Evolutionary conservation across 179 eudicot genomes (phyloP), one percentile per base, ranked within the genome.

Genomic region (Spergularia azorica): DNA sequence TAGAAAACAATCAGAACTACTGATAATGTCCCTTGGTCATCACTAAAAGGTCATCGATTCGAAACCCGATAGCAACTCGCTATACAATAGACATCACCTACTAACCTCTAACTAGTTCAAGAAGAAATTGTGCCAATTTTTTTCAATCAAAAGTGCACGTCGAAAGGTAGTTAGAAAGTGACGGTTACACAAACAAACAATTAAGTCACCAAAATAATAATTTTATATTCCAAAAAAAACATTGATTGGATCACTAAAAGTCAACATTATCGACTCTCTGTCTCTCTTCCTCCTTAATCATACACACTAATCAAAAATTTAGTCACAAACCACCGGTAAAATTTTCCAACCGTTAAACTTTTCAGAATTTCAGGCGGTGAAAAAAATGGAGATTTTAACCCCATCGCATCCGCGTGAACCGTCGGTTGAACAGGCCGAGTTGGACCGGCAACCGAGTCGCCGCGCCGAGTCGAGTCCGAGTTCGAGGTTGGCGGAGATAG

Each of bases 331-430:
- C 6, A 59, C 18, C 20, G 18, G 16, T 21, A 59, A 59, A 59
- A 15, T 0, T 58, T 58, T n/a, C 18, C 6, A 4, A 5, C 21
- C 20, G 9, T 17, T 58, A 58, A 6, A 14, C 18, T 10, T 8
- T 9, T 1, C 10, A 60, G 11, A 75, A 70, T 38, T 46, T 63
- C 43, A 71, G 26, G 76, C 65, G 5, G 3, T 67, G 0, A 59
- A 17, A 73, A 2, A 60, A 59, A 85, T 84, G 90, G 80, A 82
- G 77, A 62, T 84, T 5, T 12, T 85, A 17, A 68, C 72, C 2
- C 72, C 72, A 17, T 55, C 65, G 14, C 73, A 18, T 10, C 83
- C 82, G 9, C 76, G 79, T 63, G 67, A 9, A 55, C 73, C 75
- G 14, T 61, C 80, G 75, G 72, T 61, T 56, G 81, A 79, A 64